These are phyloP conservation scores for Glonium stellatum DNA, from an alignment of 495 filamentous ascomycete species.

Conservation along the genomic window DNA sequence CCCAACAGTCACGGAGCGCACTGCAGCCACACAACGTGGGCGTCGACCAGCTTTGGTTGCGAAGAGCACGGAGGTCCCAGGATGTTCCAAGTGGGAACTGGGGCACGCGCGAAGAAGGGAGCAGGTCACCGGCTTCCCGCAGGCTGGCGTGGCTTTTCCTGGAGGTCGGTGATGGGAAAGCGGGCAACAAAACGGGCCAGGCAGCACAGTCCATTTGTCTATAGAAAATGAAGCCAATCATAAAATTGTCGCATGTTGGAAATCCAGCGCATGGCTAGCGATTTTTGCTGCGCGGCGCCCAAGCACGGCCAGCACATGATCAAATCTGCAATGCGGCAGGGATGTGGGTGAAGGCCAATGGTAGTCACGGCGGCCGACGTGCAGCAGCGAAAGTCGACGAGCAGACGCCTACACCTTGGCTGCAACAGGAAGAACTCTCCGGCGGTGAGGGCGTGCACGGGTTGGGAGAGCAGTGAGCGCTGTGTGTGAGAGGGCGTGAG, in stretches of 20 bases:
- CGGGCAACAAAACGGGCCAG: neutral
- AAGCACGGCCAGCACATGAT: slow-evolving; percentile 21
- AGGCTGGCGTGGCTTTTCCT: neutral
- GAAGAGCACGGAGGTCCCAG: neutral
- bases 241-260: slow-evolving; percentile 3
- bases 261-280: neutral
- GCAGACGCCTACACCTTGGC: neutral
- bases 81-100: no score
- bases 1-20: neutral
- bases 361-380: no score
- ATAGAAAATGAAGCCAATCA: slow-evolving; percentile 13
- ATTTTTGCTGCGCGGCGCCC: neutral
- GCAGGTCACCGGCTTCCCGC: neutral
- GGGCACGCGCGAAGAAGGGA: neutral
- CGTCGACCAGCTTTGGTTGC: neutral
- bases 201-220: no score
- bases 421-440: neutral
- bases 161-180: neutral
- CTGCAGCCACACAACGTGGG: neutral
- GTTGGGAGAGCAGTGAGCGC: no score
- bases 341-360: slow-evolving; percentile 5
- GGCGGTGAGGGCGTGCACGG: no score
- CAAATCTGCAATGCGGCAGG: slow-evolving; percentile 24
- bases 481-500: no score
- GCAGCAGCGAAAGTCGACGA: neutral